Conservation (phyloP, 1,284 basidiomycete species). For the Apiotrichum porosum region DNA sequence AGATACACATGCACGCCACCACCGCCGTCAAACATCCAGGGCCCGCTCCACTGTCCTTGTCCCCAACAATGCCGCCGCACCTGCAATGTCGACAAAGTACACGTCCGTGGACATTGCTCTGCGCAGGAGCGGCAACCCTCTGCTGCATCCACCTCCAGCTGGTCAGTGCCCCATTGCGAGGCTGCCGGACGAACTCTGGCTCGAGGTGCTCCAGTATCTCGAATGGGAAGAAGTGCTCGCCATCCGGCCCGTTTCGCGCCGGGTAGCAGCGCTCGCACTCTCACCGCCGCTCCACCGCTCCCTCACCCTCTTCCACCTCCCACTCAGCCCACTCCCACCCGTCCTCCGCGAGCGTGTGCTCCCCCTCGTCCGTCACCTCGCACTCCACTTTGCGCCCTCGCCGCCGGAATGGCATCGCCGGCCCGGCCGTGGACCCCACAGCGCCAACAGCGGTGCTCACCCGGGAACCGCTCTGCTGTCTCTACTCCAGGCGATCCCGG, state of each 20-base stretch:
- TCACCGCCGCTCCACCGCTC: constrained; percentile 22
- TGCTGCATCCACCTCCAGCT: neutral
- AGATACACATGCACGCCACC: too few relatives aligned
- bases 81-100: too few relatives aligned
- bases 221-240: constrained; percentile 22
- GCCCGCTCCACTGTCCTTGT: neutral
- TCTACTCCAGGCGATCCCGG: constrained; percentile 18
- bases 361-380: constrained; percentile 22
- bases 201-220: constrained; percentile 25
- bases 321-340: constrained; percentile 9
- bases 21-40: too few relatives aligned
- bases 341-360: constrained; percentile 16
- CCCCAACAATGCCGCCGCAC: neutral
- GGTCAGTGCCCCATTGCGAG: constrained; percentile 18
- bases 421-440: too few relatives aligned
- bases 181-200: constrained; percentile 32
- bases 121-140: too few relatives aligned
- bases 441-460: too few relatives aligned
- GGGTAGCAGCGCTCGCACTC: constrained; percentile 15
- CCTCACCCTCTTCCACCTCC: constrained; percentile 21
- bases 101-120: too few relatives aligned
- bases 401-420: neutral
- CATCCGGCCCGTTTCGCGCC: constrained; percentile 15
- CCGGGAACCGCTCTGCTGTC: neutral
- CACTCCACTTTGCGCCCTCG: constrained; percentile 24